These are phyloP conservation scores for Spironucleus salmonicida DNA, from an alignment of 208 protist genomes.

Conservation along the genomic window DNA sequence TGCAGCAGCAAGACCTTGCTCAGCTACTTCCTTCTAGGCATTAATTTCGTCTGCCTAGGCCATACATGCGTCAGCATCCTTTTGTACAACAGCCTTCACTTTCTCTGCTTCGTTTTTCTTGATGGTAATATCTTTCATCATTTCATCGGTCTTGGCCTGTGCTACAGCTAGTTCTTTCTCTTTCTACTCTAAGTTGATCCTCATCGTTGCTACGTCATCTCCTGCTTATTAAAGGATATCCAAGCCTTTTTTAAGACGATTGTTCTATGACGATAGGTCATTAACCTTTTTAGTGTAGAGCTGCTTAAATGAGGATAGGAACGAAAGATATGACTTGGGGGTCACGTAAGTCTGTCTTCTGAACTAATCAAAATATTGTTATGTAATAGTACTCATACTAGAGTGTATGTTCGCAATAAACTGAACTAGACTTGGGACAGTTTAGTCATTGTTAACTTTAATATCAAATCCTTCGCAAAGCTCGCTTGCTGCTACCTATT, in stretches of 20 bases:
- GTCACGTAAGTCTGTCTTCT: constrained; percentile 57
- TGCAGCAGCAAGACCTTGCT: constrained; percentile 71
- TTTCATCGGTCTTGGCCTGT: constrained; percentile 61
- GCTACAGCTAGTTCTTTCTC: constrained; percentile 50
- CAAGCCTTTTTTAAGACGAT: constrained; percentile 53
- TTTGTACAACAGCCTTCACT: constrained; percentile 72
- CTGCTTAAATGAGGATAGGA: constrained; percentile 54
- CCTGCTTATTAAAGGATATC: constrained; percentile 53
- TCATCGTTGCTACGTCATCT: constrained; percentile 44
- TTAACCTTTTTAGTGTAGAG: constrained; percentile 53
- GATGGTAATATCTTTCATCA: constrained; percentile 73
- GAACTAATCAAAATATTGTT: constrained; percentile 56
- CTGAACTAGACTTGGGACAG: constrained; percentile 44
- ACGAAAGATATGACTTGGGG: constrained; percentile 64
- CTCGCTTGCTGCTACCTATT: constrained; percentile 67
- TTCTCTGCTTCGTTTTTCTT: constrained; percentile 73
- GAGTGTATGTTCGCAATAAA: constrained; percentile 56
- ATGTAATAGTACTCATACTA: constrained; percentile 43
- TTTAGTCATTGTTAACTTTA: constrained; percentile 39
- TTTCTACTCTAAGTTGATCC: constrained; percentile 44
- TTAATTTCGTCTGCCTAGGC: constrained; percentile 44
- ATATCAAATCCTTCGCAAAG: constrained; percentile 70
- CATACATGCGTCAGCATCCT: constrained; percentile 60
- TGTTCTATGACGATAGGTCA: constrained; percentile 47
- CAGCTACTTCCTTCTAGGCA: constrained; percentile 70